Evolutionary conservation across 2,329 filamentous ascomycete species (phyloP).

Genomic region (Nannizziopsis arthrosporioides): DNA sequence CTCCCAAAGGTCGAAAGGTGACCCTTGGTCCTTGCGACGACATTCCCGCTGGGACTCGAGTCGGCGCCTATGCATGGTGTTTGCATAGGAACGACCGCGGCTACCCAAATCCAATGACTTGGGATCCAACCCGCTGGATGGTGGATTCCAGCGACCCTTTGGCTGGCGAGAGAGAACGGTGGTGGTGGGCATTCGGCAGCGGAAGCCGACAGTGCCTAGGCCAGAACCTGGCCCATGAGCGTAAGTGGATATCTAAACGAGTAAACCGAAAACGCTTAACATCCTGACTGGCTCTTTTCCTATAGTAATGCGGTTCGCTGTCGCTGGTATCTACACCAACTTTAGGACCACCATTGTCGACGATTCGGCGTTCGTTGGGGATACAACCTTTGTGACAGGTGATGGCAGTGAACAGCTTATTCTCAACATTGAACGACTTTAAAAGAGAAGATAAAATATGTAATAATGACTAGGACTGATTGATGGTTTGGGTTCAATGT

Average conservation of each 20-base stretch:
- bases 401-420: conserved; percentile 9
- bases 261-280: neutral
- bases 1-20: conserved; percentile 7
- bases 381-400: conserved; percentile 7
- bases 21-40: conserved; percentile 8
- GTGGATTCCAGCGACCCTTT: conserved; percentile 5
- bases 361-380: conserved; percentile 5
- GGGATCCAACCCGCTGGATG: conserved; percentile 7
- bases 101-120: conserved; percentile 6
- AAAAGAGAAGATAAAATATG: neutral
- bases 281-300: neutral
- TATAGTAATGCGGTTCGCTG: conserved; percentile 8
- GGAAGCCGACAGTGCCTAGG: conserved; percentile 9
- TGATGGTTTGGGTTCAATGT: too few relatives aligned
- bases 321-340: conserved; percentile 8
- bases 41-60: conserved; percentile 6
- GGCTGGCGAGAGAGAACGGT: conserved; percentile 6
- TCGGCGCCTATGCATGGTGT: conserved; percentile 9
- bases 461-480: too few relatives aligned
- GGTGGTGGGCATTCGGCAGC: conserved; percentile 10
- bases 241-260: neutral
- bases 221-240: conserved; percentile 5
- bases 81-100: conserved; percentile 9
- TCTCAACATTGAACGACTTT: conserved; percentile 5
- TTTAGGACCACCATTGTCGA: conserved; percentile 7